These are phyloP conservation scores for Cladorrhinum samala DNA, from an alignment of 495 filamentous ascomycete species.

Conservation along the genomic window DNA sequence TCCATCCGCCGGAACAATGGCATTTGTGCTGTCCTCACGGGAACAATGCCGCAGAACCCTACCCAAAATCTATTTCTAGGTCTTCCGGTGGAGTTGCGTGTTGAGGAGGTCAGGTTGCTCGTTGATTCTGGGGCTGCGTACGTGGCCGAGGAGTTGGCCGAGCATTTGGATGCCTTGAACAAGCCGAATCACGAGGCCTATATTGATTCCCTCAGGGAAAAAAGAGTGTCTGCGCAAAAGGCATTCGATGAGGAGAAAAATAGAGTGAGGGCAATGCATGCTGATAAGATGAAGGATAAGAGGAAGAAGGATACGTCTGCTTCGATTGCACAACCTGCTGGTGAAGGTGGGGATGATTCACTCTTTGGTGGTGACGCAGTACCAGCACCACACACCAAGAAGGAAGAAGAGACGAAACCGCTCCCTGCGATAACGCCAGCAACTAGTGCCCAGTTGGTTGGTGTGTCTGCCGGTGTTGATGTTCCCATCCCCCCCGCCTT, in stretches of 20 bases:
- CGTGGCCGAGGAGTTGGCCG: slow-evolving; percentile 67
- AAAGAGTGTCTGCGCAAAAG: slow-evolving; percentile 36
- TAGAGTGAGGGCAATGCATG: slow-evolving; percentile 27
- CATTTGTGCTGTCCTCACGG: slow-evolving; percentile 82
- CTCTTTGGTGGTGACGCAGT: slow-evolving; percentile 41
- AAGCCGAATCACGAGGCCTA: slow-evolving; percentile 47
- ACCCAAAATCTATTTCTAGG: slow-evolving; percentile 94
- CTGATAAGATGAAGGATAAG: slow-evolving; percentile 23
- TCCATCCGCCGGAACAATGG: slow-evolving; percentile 74
- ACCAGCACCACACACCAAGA: neutral
- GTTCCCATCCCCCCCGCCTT: slow-evolving; percentile 42
- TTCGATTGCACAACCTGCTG: slow-evolving; percentile 17
- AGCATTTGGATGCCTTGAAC: slow-evolving; percentile 56
- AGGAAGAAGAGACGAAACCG: slow-evolving; percentile 7
- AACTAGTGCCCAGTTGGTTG: slow-evolving; percentile 21
- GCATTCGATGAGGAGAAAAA: slow-evolving; percentile 33
- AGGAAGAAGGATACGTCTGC: slow-evolving; percentile 15
- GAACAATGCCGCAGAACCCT: slow-evolving; percentile 81
- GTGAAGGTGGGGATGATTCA: slow-evolving; percentile 27
- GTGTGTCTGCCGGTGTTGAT: slow-evolving; percentile 12
- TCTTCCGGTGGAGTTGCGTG: slow-evolving; percentile 80
- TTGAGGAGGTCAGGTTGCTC: slow-evolving; percentile 80
- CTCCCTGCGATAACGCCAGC: slow-evolving; percentile 23
- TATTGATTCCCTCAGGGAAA: slow-evolving; percentile 32
- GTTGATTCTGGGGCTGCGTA: slow-evolving; percentile 74